phyloP scores from a whole-genome alignment of 2,329 filamentous ascomycete genomes.

The Aspergillus sp. region DNA sequence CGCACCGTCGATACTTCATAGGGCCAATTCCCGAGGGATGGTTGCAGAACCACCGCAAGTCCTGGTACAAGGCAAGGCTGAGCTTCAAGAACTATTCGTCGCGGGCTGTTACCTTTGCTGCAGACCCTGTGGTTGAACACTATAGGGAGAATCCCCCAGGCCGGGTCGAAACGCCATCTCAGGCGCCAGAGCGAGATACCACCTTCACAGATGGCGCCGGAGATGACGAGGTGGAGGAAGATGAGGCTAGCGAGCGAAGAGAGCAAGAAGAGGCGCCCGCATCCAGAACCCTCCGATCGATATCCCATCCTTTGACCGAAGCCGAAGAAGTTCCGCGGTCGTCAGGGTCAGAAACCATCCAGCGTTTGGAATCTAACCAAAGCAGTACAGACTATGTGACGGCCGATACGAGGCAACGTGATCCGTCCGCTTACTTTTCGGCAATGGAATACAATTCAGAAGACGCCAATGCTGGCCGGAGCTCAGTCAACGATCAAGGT shows the following conservation, averaged over 20 bases:
- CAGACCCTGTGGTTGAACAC: slow-evolving; percentile 35
- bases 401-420: slow-evolving; percentile 10
- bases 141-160: slow-evolving; percentile 21
- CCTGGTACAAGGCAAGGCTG: slow-evolving; percentile 48
- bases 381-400: slow-evolving; percentile 2
- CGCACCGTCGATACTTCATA: slow-evolving; percentile 54
- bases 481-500: slow-evolving; percentile 9
- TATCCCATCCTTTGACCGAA: slow-evolving; percentile 15
- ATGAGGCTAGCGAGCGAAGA: slow-evolving; percentile 7
- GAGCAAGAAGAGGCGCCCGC: slow-evolving; percentile 3
- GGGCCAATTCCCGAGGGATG: slow-evolving; percentile 57
- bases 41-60: slow-evolving; percentile 53
- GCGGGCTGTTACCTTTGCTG: slow-evolving; percentile 43
- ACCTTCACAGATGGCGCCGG: slow-evolving; percentile 9
- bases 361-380: slow-evolving; percentile 3
- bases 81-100: slow-evolving; percentile 39
- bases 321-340: slow-evolving; percentile 5
- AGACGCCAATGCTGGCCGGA: slow-evolving; percentile 7
- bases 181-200: slow-evolving; percentile 9
- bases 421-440: slow-evolving; percentile 22
- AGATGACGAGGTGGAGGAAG: slow-evolving; percentile 8
- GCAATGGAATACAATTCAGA: slow-evolving; percentile 17
- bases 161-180: slow-evolving; percentile 11
- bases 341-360: slow-evolving; percentile 5
- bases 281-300: slow-evolving; percentile 10